phyloP scores from a whole-genome alignment of 2,329 filamentous ascomycete genomes.

The Colletotrichum paranaense region DNA sequence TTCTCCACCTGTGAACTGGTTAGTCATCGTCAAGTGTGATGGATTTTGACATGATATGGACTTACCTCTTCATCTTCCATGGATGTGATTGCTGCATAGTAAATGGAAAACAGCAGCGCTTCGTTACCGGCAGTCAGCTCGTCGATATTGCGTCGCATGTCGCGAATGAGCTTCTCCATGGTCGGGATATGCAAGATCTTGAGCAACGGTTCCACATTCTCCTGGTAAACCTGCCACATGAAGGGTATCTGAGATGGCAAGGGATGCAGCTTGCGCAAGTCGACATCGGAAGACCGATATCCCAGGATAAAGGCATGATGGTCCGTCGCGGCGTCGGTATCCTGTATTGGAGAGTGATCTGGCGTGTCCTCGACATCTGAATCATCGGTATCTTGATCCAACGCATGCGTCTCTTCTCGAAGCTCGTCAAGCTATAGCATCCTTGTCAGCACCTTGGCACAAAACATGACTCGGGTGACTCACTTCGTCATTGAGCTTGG shows the following conservation, averaged over 20 bases:
- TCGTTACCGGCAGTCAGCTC: constrained; percentile 67
- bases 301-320: constrained; percentile 81
- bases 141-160: constrained; percentile 69
- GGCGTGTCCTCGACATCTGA: constrained; percentile 70
- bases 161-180: constrained; percentile 69
- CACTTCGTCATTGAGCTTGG: constrained; percentile 80
- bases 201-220: constrained; percentile 79
- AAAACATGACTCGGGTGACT: constrained; percentile 31
- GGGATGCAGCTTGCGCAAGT: constrained; percentile 74
- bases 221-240: constrained; percentile 77
- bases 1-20: constrained; percentile 42
- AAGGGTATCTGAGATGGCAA: constrained; percentile 72
- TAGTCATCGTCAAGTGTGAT: neutral
- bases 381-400: constrained; percentile 64
- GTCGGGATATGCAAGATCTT: constrained; percentile 79
- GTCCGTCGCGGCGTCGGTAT: constrained; percentile 50
- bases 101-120: constrained; percentile 73
- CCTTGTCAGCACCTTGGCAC: constrained; percentile 35
- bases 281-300: constrained; percentile 76
- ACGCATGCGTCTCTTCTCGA: constrained; percentile 51
- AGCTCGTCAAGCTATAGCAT: constrained; percentile 53
- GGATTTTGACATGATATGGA: neutral
- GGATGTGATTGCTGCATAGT: constrained; percentile 68
- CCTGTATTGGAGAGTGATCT: constrained; percentile 51
- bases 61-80: constrained; percentile 70